phyloP scores from a whole-genome alignment of 805 yeast genomes.

The Pichia membranifaciens region DNA sequence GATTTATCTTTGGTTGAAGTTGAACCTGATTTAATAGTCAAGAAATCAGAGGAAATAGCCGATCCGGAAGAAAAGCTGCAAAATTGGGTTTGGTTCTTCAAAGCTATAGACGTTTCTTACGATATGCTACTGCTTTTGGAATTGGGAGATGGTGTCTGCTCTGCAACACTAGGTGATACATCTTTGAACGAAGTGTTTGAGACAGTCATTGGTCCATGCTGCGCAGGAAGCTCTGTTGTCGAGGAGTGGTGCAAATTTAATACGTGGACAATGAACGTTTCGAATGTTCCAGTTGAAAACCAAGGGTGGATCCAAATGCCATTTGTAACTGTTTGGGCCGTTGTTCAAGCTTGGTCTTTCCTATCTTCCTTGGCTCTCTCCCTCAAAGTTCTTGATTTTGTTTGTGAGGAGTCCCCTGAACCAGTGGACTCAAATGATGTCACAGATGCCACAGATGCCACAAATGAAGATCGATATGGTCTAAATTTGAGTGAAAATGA shows the following conservation, averaged over 20 bases:
- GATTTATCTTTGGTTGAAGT: conserved; percentile 18
- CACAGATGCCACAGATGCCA: neutral
- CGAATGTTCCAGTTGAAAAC: conserved; percentile 24
- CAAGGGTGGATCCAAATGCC: conserved; percentile 36
- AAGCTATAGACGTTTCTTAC: conserved; percentile 21
- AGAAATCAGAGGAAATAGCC: neutral
- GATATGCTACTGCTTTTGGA: conserved; percentile 33
- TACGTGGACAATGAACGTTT: conserved; percentile 14
- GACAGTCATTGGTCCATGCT: conserved; percentile 23
- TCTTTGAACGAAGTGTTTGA: conserved; percentile 16
- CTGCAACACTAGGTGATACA: conserved; percentile 2
- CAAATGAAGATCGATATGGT: neutral
- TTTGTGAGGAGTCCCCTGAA: neutral
- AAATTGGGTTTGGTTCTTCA: conserved; percentile 11
- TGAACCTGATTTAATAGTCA: conserved; percentile 5
- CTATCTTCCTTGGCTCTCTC: conserved; percentile 2
- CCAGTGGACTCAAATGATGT: neutral
- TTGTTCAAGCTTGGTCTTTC: conserved; percentile 6
- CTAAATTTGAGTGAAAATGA: conserved; percentile 7
- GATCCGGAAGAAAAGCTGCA: conserved; percentile 1
- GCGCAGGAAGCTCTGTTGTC: conserved; percentile 11
- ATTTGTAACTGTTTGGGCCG: conserved; percentile 6
- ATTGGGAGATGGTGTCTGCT: conserved; percentile 35
- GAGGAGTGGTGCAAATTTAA: conserved; percentile 17
- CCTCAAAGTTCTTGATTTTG: conserved; percentile 4